These are phyloP conservation scores for Bipolaris cookei DNA, from an alignment of 2,329 filamentous ascomycete species.

Conservation along the genomic window DNA sequence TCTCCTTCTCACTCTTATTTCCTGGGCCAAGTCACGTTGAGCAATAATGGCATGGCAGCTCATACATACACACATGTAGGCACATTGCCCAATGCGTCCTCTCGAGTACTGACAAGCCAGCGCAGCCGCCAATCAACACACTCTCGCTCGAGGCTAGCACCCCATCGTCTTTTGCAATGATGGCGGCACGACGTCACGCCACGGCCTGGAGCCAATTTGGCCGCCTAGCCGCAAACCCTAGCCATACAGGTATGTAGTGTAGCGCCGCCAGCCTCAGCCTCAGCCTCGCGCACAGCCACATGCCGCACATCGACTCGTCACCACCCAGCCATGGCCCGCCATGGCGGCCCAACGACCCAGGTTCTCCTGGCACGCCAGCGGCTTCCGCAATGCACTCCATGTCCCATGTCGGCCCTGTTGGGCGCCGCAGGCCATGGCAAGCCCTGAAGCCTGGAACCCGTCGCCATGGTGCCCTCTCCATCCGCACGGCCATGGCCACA, in stretches of 20 bases:
- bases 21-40: not conserved
- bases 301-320: not conserved
- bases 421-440: not conserved
- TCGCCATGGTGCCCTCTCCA: slow-evolving; percentile 1
- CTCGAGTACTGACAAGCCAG: not conserved
- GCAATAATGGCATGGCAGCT: not conserved
- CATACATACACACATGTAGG: too few species aligned
- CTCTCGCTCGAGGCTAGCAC: not conserved
- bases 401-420: not conserved
- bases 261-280: not conserved
- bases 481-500: slow-evolving; percentile 8
- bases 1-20: too few species aligned
- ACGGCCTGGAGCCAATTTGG: too few species aligned
- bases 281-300: not conserved
- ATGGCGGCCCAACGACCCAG: not conserved
- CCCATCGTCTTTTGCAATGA: not conserved
- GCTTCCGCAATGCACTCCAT: not conserved
- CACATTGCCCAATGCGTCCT: not conserved
- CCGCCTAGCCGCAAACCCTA: too few species aligned
- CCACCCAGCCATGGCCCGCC: not conserved
- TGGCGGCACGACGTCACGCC: not conserved
- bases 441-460: slow-evolving; percentile 4
- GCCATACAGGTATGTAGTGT: too few species aligned
- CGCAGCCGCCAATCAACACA: not conserved
- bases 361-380: not conserved